phyloP scores from a whole-genome alignment of 2,329 filamentous ascomycete genomes.

The Ceratocystis papillata region DNA sequence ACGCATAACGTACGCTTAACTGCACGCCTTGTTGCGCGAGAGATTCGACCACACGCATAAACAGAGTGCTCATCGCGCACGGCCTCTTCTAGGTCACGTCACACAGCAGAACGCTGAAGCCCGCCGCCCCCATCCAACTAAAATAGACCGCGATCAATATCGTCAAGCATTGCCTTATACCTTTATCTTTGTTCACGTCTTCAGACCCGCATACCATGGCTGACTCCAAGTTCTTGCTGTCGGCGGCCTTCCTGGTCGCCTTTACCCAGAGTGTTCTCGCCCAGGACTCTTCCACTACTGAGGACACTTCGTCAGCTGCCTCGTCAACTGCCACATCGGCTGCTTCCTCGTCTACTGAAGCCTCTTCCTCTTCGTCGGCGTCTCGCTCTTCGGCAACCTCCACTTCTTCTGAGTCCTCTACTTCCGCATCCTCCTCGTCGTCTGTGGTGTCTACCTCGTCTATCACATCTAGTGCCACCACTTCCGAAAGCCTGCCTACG shows the following conservation, averaged over 20 bases:
- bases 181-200: neutral
- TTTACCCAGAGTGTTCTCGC: slow-evolving; percentile 25
- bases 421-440: slow-evolving; percentile 9
- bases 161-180: neutral
- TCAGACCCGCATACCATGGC: slow-evolving; percentile 9
- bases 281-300: slow-evolving; percentile 5
- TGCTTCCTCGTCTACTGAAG: neutral
- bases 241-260: slow-evolving; percentile 24
- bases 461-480: slow-evolving; percentile 27
- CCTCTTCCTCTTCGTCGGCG: slow-evolving; percentile 14
- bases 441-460: slow-evolving; percentile 25
- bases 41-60: neutral
- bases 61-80: neutral
- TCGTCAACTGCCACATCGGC: neutral
- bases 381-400: neutral
- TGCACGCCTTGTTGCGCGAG: slow-evolving; percentile 1
- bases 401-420: neutral
- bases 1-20: neutral
- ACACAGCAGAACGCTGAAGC: neutral
- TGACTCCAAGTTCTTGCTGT: slow-evolving; percentile 23
- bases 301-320: neutral
- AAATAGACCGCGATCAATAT: neutral
- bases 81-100: slow-evolving; percentile 5
- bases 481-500: slow-evolving; percentile 33
- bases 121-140: slow-evolving; percentile 1